Base-by-base conservation (phyloP, 148 eudicot genomes). In the Chenopodium formosanum region DNA sequence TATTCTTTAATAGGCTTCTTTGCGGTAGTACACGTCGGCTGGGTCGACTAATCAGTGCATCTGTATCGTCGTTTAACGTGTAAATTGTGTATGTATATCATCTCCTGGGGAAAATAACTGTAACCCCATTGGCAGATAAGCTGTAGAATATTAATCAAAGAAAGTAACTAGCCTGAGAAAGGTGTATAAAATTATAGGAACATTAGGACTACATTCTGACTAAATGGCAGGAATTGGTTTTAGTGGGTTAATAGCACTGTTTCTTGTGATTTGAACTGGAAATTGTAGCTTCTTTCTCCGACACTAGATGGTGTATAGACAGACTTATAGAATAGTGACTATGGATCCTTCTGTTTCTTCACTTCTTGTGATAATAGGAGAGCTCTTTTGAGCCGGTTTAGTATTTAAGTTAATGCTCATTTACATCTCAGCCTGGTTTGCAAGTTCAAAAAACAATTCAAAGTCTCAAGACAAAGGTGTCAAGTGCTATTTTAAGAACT, bases 41-140 rank as follows among this genome's bases (percentile, higher is more conserved):
- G 52, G 37, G 10, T 23, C 16, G 14, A 67, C 56, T 80, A 46
- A 27, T 60, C 47, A 20, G 20, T 53, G 22, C 9, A 19, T 25
- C 25, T 56, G 29, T 58, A 40, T 27, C 62, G 23, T 40, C 46
- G 20, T 72, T 62, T 8, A 50, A 60, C 53, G 14, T 80, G 82
- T 80, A 73, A 73, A 80, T 40, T 40, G 0, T 29, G 34, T 13
- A 72, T 73, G 69, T 62, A 80, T 47, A 53, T 56, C 63, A 66
- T 80, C 37, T 63, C 60, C 80, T 37, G 69, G 74, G 52, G 66
- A 71, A 70, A 17, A 58, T 37, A 40, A 40, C 23, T 16, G 50
- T 32, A 17, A 20, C 75, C 75, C 52, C 67, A 69, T 69, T 7
- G 58, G 44, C 50, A 40, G 70, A 60, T 20, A 17, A 34, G 70